These are phyloP conservation scores for Sanghuangporus weigelae DNA, from an alignment of 1,284 basidiomycete genomes.

Conservation along the genomic window DNA sequence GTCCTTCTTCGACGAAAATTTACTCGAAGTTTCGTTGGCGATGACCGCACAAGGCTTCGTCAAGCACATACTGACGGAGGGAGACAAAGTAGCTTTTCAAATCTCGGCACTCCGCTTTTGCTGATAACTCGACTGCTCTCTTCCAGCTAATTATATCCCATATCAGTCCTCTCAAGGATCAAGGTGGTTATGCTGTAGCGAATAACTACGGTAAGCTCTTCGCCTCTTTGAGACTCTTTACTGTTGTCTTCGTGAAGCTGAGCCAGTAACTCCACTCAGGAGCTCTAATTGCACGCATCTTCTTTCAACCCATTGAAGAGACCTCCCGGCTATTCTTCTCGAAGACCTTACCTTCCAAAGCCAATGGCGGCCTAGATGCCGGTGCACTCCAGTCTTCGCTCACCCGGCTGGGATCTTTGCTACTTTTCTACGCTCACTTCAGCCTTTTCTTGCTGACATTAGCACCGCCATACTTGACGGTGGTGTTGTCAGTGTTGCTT, in stretches of 20 bases:
- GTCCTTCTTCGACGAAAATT: constrained; percentile 44
- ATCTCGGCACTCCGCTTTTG: neutral
- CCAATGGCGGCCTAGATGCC: constrained; percentile 5
- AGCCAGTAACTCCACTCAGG: constrained; percentile 43
- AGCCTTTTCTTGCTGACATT: constrained; percentile 71
- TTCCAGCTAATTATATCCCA: constrained; percentile 65
- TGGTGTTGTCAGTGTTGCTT: constrained; percentile 66
- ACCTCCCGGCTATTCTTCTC: constrained; percentile 86
- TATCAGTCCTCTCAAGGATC: constrained; percentile 78
- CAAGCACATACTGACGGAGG: constrained; percentile 94
- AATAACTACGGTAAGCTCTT: constrained; percentile 79
- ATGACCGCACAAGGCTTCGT: constrained; percentile 86
- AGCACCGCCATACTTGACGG: constrained; percentile 66
- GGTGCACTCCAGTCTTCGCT: constrained; percentile 18
- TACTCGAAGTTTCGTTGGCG: constrained; percentile 60
- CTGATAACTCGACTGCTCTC: neutral
- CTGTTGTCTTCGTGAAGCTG: neutral
- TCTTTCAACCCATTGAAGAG: constrained; percentile 93
- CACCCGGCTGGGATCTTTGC: constrained; percentile 41
- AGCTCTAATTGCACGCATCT: constrained; percentile 82
- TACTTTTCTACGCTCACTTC: constrained; percentile 67
- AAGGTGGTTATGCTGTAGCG: constrained; percentile 92
- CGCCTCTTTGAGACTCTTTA: neutral
- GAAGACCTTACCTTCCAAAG: constrained; percentile 41
- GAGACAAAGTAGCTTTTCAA: constrained; percentile 57